These are phyloP conservation scores for Phialophora tarda DNA, from an alignment of 2,329 filamentous ascomycete species.

Conservation along the genomic window DNA sequence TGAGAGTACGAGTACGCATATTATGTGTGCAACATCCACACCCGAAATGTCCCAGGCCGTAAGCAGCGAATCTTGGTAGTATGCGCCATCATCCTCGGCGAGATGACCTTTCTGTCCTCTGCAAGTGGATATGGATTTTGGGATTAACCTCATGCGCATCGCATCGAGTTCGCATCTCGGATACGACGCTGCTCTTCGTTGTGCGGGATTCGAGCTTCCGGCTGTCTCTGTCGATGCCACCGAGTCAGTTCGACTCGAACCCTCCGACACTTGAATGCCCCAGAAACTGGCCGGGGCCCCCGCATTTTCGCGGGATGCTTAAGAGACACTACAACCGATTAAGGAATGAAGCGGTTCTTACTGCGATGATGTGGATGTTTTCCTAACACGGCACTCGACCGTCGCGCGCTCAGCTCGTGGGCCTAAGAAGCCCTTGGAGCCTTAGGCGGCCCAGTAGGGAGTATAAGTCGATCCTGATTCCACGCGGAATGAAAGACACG, in stretches of 20 bases:
- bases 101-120: neutral
- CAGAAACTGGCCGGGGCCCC: neutral
- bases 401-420: neutral
- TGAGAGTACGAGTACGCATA: neutral
- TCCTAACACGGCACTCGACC: neutral
- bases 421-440: neutral
- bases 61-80: neutral
- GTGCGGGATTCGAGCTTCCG: neutral
- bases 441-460: neutral
- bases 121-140: neutral
- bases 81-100: neutral
- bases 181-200: neutral
- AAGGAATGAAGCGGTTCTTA: neutral
- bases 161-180: neutral
- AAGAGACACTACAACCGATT: neutral
- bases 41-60: neutral
- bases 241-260: constrained; percentile 25
- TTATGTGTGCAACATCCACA: neutral
- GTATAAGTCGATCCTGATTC: neutral
- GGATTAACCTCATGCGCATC: neutral
- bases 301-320: constrained; percentile 1
- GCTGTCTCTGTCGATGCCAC: constrained; percentile 8
- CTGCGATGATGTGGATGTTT: neutral
- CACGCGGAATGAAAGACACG: neutral
- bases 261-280: neutral